Evolutionary conservation across 192 early-diverging fungal species (phyloP), one percentile per base, ranked within the genome.

Genomic region (Podila epigama): DNA sequence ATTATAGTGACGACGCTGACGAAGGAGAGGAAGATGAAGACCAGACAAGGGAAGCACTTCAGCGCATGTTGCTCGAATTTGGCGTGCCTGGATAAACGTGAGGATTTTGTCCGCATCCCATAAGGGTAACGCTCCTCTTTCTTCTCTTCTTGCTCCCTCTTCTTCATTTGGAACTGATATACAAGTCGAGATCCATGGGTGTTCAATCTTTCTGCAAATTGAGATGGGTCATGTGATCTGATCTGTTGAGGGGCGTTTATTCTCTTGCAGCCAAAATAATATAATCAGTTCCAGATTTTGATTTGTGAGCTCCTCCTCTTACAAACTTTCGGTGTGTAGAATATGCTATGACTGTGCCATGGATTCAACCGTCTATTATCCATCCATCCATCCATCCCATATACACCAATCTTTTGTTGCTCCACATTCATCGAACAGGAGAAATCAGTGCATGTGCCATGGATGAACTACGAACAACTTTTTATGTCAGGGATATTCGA

Each of bases 11-110:
- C 50, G 51, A 52, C 11, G 69, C 64, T 12, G 50, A 27, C 3
- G 53, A n/a, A 5, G 53, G 51, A n/a, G 41, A 64, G 7, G 63
- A 61, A 12, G 61, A 60, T 41, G 70, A 75, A 2, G 70, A 61
- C 16, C 33, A n/a, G 25, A 51, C 56, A 6, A 44, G 70, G 12
- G 41, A 44, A 44, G 66, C 60, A 1, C 61, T 77, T 0, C 52
- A 55, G 28, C 35, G 56, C 7, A 63, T 77, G 60, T 32, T 77
- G 31, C 18, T 20, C 15, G 40, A 62, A 40, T 50, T 31, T 36
- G 36, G 58, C 6, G 55, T 20, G 25, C 10, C 28, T 20, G 25
- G 16, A n/a, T 28, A 28, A 56, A 56, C 35, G 32, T 36, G 13
- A 29, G 58, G 29, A 41, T 42, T 40, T 40, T 27, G 33, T 39